Base-by-base conservation (phyloP, 805 yeast genomes). In the Yarrowia divulgata region DNA sequence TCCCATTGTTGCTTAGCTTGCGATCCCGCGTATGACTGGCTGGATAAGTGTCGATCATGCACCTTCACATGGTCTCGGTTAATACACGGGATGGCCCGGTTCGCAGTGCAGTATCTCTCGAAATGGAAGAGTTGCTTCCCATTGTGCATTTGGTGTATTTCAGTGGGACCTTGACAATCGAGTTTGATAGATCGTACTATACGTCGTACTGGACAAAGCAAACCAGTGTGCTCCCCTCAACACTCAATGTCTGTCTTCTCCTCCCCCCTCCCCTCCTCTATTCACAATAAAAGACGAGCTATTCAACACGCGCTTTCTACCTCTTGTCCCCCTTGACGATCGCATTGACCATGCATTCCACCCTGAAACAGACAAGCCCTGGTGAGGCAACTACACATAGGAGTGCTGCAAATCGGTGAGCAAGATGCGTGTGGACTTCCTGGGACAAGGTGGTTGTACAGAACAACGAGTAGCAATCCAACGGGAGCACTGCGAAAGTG, bases 301-400 rank as follows among this genome's bases (percentile, higher is more conserved):
- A 19, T 54, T 18, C 40, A 6, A 54, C 35, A 54, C 60, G 60
- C 60, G 60, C 35, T 8, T 7, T 39, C 45, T 14, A 54, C 45
- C 45, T 52, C 58, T 54, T 35, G 58, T 35, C 35, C 62, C 63
- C 63, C 63, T 57, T 57, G 63, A 57, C 19, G 48, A 40, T 57
- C 63, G 63, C 63, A 57, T 57, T 57, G 48, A 48, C 29, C 48
- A 57, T 57, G 63, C 63, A 57, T 57, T 57, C 63, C 63, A 57
- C 63, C 63, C 37, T 57, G 63, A 57, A 57, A 57, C 63, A 42
- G 63, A 57, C 63, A 57, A 57, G 63, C 63, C 63, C 60, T 37
- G 37, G 35, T 40, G 23, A 32, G 63, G 48, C 63, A 39, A 54
- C 35, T 14, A 18, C 16, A 48, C 46, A 55, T 55, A 39, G 48